Conservation (phyloP, 257 asterid genomes). For the Solanum sejunctum region DNA sequence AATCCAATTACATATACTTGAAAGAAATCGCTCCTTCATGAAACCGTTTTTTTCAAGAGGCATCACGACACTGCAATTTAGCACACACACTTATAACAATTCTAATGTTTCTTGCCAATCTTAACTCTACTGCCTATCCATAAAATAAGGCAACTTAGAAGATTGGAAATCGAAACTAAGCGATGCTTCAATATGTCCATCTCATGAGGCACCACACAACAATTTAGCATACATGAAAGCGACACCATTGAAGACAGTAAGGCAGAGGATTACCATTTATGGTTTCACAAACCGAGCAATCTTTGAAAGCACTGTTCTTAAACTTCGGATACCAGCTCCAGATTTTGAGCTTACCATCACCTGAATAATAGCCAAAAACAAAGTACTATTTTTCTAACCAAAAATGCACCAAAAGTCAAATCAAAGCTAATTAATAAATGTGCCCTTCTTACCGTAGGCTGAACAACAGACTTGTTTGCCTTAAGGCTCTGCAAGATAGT, state of each 20-base stretch:
- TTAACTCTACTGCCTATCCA: background rate
- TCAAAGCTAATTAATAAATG: background rate
- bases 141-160: background rate
- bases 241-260: background rate
- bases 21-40: background rate
- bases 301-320: slow-evolving; percentile 73
- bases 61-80: background rate
- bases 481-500: slow-evolving; percentile 59
- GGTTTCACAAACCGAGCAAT: slow-evolving; percentile 57
- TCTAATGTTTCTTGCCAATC: background rate
- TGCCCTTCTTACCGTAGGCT: slow-evolving; percentile 60
- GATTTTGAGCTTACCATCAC: slow-evolving; percentile 95
- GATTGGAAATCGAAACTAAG: background rate
- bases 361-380: slow-evolving; percentile 21
- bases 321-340: slow-evolving; percentile 89
- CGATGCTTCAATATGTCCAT: background rate
- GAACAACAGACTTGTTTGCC: slow-evolving; percentile 67
- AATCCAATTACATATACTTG: background rate
- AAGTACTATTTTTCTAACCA: background rate
- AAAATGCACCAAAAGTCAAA: background rate
- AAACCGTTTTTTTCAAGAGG: background rate
- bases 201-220: background rate
- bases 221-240: background rate
- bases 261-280: slow-evolving; percentile 15
- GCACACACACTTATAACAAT: background rate